Evolutionary conservation across 1,284 basidiomycete genomes (phyloP).

Genomic region (Tilletia caries): DNA sequence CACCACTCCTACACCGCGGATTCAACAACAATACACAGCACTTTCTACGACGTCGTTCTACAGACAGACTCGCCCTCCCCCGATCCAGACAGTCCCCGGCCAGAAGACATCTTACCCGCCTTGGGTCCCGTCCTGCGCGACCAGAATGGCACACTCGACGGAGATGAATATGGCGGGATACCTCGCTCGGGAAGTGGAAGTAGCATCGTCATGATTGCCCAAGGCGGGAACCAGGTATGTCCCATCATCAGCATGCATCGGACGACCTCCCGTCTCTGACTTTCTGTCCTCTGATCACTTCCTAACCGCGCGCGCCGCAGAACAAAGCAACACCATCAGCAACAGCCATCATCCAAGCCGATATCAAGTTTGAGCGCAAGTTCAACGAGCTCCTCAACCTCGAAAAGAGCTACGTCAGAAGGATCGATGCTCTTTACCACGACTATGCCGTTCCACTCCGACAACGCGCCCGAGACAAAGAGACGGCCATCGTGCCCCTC

Average conservation of each 20-base stretch:
- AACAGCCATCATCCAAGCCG: conserved; percentile 20
- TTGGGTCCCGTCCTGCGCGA: conserved; percentile 37
- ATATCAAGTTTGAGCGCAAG: conserved; percentile 27
- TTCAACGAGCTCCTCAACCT: conserved; percentile 50
- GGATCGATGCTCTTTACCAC: conserved; percentile 42
- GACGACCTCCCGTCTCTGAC: not conserved
- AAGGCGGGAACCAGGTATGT: conserved; percentile 10
- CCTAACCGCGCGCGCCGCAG: not conserved
- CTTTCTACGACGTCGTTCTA: conserved; percentile 36
- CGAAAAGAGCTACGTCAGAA: conserved; percentile 47
- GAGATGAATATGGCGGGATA: conserved; percentile 15
- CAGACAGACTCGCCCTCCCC: conserved; percentile 13
- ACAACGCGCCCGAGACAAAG: conserved; percentile 75
- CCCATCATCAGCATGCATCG: not conserved
- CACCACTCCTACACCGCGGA: conserved; percentile 6
- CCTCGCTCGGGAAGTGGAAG: conserved; percentile 34
- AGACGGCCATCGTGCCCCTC: conserved; percentile 76
- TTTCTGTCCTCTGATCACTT: too few relatives aligned
- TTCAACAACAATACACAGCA: conserved; percentile 6
- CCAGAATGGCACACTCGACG: conserved; percentile 23
- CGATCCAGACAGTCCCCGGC: not conserved
- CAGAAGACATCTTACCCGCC: conserved; percentile 25
- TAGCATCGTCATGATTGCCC: conserved; percentile 37
- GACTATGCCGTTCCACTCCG: conserved; percentile 83
- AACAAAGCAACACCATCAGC: not conserved